phyloP scores from a whole-genome alignment of 257 asterid species.

The Ballota nigra region DNA sequence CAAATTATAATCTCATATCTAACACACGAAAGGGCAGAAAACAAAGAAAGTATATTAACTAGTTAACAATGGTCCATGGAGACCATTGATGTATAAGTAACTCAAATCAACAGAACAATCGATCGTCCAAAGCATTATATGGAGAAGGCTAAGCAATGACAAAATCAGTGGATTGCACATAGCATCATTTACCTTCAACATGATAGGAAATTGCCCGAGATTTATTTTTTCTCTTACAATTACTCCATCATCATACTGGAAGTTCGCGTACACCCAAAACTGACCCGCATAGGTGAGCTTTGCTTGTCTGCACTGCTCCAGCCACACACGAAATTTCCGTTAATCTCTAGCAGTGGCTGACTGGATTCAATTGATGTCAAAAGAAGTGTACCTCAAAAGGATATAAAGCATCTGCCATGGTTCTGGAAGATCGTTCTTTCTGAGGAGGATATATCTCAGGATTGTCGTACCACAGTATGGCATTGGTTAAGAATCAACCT shows the following conservation, averaged over 20 bases:
- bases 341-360: slow-evolving; percentile 7
- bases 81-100: neutral
- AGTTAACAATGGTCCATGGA: neutral
- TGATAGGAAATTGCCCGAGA: slow-evolving; percentile 82
- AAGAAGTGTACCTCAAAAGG: slow-evolving; percentile 71
- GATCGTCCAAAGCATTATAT: neutral
- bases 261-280: slow-evolving; percentile 53
- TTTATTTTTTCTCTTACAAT: slow-evolving; percentile 49
- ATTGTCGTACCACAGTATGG: slow-evolving; percentile 67
- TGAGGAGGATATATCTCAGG: slow-evolving; percentile 71
- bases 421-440: slow-evolving; percentile 48
- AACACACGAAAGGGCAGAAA: neutral
- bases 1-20: neutral
- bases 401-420: slow-evolving; percentile 49
- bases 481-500: slow-evolving; percentile 55
- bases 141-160: neutral
- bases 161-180: neutral
- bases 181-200: slow-evolving; percentile 66
- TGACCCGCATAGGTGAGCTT: slow-evolving; percentile 72
- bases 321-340: slow-evolving; percentile 9
- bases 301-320: slow-evolving; percentile 95
- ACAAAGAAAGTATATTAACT: neutral
- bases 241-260: slow-evolving; percentile 67
- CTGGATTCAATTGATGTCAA: slow-evolving; percentile 14
- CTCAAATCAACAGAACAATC: neutral